phyloP scores from a whole-genome alignment of 1,284 basidiomycete species.

The Leccinum subfulvum region DNA sequence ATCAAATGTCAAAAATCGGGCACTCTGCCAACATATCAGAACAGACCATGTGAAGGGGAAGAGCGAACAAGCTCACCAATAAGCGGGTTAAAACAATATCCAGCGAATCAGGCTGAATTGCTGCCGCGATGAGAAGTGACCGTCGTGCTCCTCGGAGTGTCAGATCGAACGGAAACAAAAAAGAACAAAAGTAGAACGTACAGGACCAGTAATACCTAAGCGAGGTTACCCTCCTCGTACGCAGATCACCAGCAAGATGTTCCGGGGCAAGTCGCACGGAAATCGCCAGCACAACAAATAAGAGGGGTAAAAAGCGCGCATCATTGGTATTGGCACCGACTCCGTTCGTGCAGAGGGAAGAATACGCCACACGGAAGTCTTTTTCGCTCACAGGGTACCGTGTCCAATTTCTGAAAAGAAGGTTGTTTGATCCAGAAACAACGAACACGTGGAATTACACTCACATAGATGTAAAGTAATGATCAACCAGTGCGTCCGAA shows the following conservation, averaged over 20 bases:
- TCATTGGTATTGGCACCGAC: constrained; percentile 74
- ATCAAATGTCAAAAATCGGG: constrained; percentile 88
- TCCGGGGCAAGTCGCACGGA: constrained; percentile 85
- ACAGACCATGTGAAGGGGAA: constrained; percentile 1
- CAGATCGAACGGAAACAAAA: constrained; percentile 8
- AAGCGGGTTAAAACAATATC: constrained; percentile 88
- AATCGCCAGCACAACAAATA: constrained; percentile 93
- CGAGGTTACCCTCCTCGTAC: constrained; percentile 73
- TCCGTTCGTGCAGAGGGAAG: constrained; percentile 75
- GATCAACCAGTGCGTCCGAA: constrained; percentile 72
- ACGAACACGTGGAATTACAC: constrained; percentile 26
- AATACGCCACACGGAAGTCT: constrained; percentile 80
- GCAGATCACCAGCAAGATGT: constrained; percentile 75
- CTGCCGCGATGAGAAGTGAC: constrained; percentile 83
- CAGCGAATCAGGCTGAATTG: constrained; percentile 86
- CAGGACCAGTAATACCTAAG: constrained; percentile 93
- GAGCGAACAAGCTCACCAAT: constrained; percentile 52
- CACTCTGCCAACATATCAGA: constrained; percentile 54
- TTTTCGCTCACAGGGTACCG: constrained; percentile 89
- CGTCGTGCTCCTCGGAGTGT: constrained; percentile 61
- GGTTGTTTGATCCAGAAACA: constrained; percentile 6
- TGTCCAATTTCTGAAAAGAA: constrained; percentile 78
- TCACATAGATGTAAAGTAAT: constrained; percentile 76
- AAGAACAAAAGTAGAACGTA: constrained; percentile 42
- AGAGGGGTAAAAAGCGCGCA: constrained; percentile 83